phyloP scores from a whole-genome alignment of 371 early-diverging fungal genomes.

The Mortierella sp. region DNA sequence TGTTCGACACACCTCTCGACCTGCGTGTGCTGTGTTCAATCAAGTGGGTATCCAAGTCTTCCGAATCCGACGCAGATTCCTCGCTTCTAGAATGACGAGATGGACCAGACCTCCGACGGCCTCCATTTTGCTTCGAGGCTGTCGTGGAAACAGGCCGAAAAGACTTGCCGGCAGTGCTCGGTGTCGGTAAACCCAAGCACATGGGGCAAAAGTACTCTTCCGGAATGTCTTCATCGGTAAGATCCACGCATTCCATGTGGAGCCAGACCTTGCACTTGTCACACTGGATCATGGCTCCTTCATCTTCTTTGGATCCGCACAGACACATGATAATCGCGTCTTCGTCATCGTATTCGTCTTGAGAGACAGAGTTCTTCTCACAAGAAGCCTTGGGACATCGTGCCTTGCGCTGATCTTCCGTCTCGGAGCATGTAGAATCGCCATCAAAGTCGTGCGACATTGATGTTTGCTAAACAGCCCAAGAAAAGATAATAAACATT shows the following conservation, averaged over 20 bases:
- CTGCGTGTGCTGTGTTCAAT: not conserved
- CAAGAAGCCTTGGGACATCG: conserved; percentile 17
- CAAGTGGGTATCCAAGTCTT: not conserved
- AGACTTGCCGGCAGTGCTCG: conserved; percentile 31
- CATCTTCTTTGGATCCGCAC: conserved; percentile 62
- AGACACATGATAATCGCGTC: conserved; percentile 59
- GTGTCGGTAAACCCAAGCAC: conserved; percentile 47
- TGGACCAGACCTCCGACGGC: conserved; percentile 13
- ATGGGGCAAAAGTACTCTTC: conserved; percentile 61
- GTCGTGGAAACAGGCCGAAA: conserved; percentile 19
- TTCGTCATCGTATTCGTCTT: conserved; percentile 40
- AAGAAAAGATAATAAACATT: too few species aligned
- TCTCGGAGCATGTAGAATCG: conserved; percentile 42
- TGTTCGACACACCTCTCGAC: not conserved
- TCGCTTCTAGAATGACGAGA: conserved; percentile 13
- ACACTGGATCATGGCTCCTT: conserved; percentile 66
- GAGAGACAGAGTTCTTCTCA: conserved; percentile 2
- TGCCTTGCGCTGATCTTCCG: conserved; percentile 43
- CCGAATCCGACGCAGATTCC: not conserved
- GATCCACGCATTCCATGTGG: conserved; percentile 62
- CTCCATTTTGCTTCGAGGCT: not conserved
- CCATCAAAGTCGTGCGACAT: conserved; percentile 25
- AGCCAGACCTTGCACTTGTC: conserved; percentile 64
- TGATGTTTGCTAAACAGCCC: conserved; percentile 40
- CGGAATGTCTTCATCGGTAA: conserved; percentile 53